Evolutionary conservation across 208 protist genomes (phyloP).

Genomic region (Trypanosoma caninum): DNA sequence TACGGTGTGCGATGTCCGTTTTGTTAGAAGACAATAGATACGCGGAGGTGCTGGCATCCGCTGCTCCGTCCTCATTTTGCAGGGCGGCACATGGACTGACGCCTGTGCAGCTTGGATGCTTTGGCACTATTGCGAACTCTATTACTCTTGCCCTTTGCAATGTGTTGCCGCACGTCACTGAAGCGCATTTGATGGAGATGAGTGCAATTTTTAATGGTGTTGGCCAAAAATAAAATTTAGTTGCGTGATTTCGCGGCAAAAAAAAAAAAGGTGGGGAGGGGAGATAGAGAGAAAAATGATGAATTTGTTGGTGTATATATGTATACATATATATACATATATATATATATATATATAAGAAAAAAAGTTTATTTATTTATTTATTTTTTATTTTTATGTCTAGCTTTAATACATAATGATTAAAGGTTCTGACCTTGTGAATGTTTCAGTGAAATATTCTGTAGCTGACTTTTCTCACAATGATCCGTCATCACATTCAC

Average conservation of each 20-base stretch:
- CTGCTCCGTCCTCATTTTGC: slow-evolving; percentile 28
- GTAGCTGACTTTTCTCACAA: not conserved
- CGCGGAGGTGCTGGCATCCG: slow-evolving; percentile 43
- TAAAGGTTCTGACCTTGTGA: not conserved
- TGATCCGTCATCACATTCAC: not conserved
- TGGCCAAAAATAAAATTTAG: not conserved
- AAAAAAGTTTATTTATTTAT: slow-evolving; percentile 1
- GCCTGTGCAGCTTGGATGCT: slow-evolving; percentile 27
- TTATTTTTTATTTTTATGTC: slow-evolving; percentile 2
- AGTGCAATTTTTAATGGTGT: not conserved
- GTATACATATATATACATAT: slow-evolving; percentile 17
- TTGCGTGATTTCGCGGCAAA: not conserved
- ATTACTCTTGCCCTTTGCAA: slow-evolving; percentile 51
- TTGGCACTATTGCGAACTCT: slow-evolving; percentile 16
- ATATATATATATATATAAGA: not conserved
- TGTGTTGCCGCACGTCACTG: slow-evolving; percentile 59
- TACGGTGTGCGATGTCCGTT: slow-evolving; percentile 40
- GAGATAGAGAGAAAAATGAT: not conserved
- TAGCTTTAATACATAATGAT: not conserved
- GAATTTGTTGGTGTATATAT: not conserved
- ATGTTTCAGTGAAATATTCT: not conserved
- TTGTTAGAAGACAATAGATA: slow-evolving; percentile 73
- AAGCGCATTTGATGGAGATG: slow-evolving; percentile 20
- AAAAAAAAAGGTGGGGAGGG: slow-evolving; percentile 2
- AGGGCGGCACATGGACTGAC: slow-evolving; percentile 36